These are phyloP conservation scores for Phytopythium ostracodes DNA, from an alignment of 352 stramenopile genomes.

Conservation along the genomic window DNA sequence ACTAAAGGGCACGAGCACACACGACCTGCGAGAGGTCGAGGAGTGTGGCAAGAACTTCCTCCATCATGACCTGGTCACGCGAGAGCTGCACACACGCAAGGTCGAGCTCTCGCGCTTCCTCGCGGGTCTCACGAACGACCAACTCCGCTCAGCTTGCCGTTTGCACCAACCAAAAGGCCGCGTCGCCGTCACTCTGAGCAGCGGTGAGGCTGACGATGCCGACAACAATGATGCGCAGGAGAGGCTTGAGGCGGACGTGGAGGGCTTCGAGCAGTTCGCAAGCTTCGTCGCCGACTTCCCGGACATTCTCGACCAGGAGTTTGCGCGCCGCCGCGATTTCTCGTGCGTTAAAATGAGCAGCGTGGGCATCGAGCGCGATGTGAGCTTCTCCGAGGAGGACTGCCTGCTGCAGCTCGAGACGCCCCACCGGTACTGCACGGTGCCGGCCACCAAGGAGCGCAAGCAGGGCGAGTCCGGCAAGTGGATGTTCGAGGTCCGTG, in stretches of 20 bases:
- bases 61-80: slow-evolving; percentile 49
- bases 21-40: slow-evolving; percentile 49
- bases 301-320: slow-evolving; percentile 54
- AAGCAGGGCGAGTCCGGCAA: slow-evolving; percentile 65
- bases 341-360: slow-evolving; percentile 73
- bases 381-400: slow-evolving; percentile 77
- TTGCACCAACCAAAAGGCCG: slow-evolving; percentile 11
- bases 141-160: slow-evolving; percentile 35
- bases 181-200: background rate
- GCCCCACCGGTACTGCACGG: slow-evolving; percentile 64
- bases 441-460: slow-evolving; percentile 64
- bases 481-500: slow-evolving; percentile 66
- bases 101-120: slow-evolving; percentile 51
- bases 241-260: slow-evolving; percentile 20
- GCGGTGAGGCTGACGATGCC: background rate
- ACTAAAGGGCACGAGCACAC: slow-evolving; percentile 45
- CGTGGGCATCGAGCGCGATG: slow-evolving; percentile 35
- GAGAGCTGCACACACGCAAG: slow-evolving; percentile 62
- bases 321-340: slow-evolving; percentile 59
- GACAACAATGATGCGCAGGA: background rate
- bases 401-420: slow-evolving; percentile 65
- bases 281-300: slow-evolving; percentile 44
- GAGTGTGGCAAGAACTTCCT: slow-evolving; percentile 37
- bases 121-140: slow-evolving; percentile 50
- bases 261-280: slow-evolving; percentile 26